These are phyloP conservation scores for Fusarium sp. DNA, from an alignment of 2,329 filamentous ascomycete genomes.

Conservation along the genomic window DNA sequence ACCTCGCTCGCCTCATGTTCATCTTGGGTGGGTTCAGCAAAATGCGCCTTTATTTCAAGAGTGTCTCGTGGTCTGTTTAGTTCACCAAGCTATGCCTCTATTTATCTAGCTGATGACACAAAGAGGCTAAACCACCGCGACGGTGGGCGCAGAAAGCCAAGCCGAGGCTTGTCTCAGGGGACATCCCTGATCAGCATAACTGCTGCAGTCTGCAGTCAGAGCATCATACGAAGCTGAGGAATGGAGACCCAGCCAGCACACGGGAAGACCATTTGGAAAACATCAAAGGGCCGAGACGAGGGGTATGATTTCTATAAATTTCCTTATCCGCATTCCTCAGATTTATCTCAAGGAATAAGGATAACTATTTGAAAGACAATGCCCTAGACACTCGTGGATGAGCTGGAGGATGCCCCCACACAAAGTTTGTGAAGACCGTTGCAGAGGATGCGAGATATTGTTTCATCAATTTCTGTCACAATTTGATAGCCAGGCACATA, in stretches of 20 bases:
- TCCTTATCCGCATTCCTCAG: constrained; percentile 31
- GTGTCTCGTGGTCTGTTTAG: constrained; percentile 39
- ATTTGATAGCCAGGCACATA: constrained; percentile 8
- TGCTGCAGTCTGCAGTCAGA: constrained; percentile 1
- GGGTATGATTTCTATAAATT: constrained; percentile 5
- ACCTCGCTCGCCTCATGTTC: constrained; percentile 28
- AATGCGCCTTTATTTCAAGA: constrained; percentile 41
- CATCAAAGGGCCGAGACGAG: constrained; percentile 15
- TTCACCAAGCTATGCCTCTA: constrained; percentile 23
- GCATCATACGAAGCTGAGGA: constrained; percentile 40
- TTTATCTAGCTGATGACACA: constrained; percentile 29
- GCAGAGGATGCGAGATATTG: constrained; percentile 24
- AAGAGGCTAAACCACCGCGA: constrained; percentile 31
- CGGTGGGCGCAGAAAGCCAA: constrained; percentile 37
- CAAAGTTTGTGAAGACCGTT: constrained; percentile 8
- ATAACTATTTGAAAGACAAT: neutral
- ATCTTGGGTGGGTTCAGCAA: constrained; percentile 14
- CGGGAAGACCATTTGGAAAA: constrained; percentile 2
- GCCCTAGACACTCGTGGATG: constrained; percentile 3
- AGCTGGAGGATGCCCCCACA: constrained; percentile 17
- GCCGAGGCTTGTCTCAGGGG: constrained; percentile 46
- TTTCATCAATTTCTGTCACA: constrained; percentile 27
- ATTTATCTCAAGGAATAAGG: neutral
- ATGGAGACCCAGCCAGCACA: constrained; percentile 33
- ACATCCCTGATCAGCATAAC: constrained; percentile 38